phyloP scores from a whole-genome alignment of 2,329 filamentous ascomycete species.

The Blumeria graminis region DNA sequence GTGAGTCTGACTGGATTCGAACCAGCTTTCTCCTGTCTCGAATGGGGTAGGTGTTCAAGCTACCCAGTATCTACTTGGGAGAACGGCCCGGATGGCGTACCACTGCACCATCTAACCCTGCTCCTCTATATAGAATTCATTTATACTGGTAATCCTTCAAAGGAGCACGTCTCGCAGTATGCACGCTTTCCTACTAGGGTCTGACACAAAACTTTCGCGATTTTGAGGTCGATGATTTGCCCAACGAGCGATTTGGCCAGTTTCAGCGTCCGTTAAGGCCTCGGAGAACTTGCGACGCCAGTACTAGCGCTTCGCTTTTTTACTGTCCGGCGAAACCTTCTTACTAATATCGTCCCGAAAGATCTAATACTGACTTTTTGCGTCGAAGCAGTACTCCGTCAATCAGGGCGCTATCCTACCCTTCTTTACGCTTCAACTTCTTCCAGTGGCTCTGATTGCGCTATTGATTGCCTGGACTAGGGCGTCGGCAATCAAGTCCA shows the following conservation, averaged over 20 bases:
- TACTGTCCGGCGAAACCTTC: background rate
- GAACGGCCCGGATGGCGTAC: no score
- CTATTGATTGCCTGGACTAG: background rate
- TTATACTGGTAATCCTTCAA: background rate
- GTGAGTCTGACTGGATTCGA: no score
- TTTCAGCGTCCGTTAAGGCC: background rate
- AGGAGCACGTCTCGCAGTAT: background rate
- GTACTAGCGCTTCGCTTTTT: background rate
- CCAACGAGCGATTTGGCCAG: background rate
- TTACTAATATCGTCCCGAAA: background rate
- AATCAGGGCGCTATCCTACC: background rate
- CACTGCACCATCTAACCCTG: no score
- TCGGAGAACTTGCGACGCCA: background rate
- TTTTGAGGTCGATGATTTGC: background rate
- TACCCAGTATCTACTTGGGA: no score
- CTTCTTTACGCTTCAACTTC: background rate
- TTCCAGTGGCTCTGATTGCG: background rate
- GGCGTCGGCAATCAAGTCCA: background rate
- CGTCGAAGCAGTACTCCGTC: background rate
- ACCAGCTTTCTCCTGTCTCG: no score
- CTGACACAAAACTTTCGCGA: background rate
- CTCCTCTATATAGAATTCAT: background rate
- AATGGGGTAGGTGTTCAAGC: no score
- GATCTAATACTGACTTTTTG: background rate
- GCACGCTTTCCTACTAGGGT: background rate